Evolutionary conservation across 148 eudicot species (phyloP), one percentile per base, ranked within the genome.

Genomic region (Dysphania ambrosioides): DNA sequence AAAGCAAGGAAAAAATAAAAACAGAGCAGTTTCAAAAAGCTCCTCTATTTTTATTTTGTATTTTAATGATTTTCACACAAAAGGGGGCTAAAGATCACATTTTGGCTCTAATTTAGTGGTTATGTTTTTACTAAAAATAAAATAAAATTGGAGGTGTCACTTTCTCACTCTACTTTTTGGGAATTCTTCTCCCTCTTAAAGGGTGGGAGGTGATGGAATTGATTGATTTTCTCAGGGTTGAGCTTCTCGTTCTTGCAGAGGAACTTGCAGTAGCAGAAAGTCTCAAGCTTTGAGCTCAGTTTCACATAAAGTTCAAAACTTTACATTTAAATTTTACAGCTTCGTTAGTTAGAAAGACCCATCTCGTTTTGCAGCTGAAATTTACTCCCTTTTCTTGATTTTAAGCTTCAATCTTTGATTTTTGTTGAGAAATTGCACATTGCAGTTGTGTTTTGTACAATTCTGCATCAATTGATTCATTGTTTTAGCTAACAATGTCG

Each of bases 401-500:
- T 67, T 41, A 6, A 47, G 63, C 51, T 76, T 55, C 36, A 72
- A 36, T 32, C 66, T 72, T 47, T 16, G 16, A 16, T 41, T 58
- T 44, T 42, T 31, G 41, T 62, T 77, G 57, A 60, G 70, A 72
- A 30, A n/a, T n/a, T n/a, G n/a, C n/a, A n/a, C n/a, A n/a, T 72
- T 80, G 55, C 24, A 38, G 18, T 58, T 72, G 38, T 58, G 10
- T 12, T 40, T 38, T 6, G 24, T 49, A 0, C 41, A 69, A 65
- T 71, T 44, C 55, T 72, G 55, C 63, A 70, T 66, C 70, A 77
- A 16, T 40, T 76, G 38, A 29, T 36, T 61, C 26, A 60, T 55
- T 66, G 19, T 34, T 32, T 71, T 51, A 64, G 32, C 75, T 55
- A 49, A 81, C 82, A 68, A 84, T 92, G 95, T 88, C 88, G 57